These are phyloP conservation scores for Trichoderma lentiforme DNA, from an alignment of 2,329 filamentous ascomycete genomes.

Conservation along the genomic window DNA sequence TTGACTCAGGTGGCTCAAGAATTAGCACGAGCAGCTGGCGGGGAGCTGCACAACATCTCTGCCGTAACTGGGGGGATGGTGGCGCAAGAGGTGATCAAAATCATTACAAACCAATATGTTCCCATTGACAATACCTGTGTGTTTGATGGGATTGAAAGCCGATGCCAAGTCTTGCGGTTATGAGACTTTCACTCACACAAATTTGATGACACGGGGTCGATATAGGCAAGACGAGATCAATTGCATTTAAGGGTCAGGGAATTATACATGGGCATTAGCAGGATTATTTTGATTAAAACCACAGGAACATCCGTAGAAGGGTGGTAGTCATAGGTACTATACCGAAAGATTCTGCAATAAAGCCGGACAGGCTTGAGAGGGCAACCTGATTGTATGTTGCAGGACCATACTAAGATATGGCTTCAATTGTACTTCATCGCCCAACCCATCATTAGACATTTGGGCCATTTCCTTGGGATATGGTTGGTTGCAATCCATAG, in stretches of 20 bases:
- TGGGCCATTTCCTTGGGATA: background rate
- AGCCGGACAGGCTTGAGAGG: background rate
- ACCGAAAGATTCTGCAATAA: background rate
- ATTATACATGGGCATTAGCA: background rate
- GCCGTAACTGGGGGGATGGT: slow-evolving; percentile 86
- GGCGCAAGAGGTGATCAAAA: slow-evolving; percentile 95
- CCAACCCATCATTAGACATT: background rate
- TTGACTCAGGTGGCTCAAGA: slow-evolving; percentile 59
- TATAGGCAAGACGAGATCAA: background rate
- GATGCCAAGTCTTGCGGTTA: slow-evolving; percentile 56
- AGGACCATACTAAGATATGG: background rate
- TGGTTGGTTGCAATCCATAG: background rate
- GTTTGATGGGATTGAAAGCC: slow-evolving; percentile 65
- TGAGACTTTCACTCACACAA: background rate
- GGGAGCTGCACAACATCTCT: slow-evolving; percentile 89
- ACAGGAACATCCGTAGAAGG: background rate
- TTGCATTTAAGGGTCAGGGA: background rate
- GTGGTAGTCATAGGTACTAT: background rate
- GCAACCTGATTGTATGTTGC: background rate
- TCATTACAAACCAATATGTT: slow-evolving; percentile 70
- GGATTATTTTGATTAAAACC: background rate
- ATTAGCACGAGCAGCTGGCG: slow-evolving; percentile 71
- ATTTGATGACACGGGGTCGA: background rate
- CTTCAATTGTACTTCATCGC: background rate
- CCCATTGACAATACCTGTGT: slow-evolving; percentile 69